Percentiles rank a stretch among this genome's conserved stretches.
These are phyloP conservation scores for Ilyonectria destructans DNA, from an alignment of 2,329 filamentous ascomycete genomes.

Conservation along the genomic window DNA sequence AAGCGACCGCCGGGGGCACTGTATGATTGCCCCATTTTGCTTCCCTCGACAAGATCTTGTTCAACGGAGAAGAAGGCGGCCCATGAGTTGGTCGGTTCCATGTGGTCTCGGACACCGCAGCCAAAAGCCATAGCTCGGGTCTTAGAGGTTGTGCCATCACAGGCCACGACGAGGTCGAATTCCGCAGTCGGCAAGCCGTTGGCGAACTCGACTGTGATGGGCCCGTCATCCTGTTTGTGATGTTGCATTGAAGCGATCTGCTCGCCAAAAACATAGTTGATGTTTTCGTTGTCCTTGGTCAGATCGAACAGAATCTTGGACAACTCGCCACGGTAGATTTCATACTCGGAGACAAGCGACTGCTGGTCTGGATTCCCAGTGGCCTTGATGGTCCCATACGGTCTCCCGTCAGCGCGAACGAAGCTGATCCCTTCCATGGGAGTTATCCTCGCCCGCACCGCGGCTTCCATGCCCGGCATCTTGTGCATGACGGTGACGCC, in stretches of 20 bases:
- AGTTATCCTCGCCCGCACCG: conserved; percentile 49
- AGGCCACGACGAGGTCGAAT: conserved; percentile 66
- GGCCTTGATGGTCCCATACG: conserved; percentile 54
- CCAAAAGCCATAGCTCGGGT: conserved; percentile 63
- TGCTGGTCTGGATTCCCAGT: conserved; percentile 59
- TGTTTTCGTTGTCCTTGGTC: conserved; percentile 47
- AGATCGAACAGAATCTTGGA: conserved; percentile 60
- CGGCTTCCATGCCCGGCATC: conserved; percentile 58
- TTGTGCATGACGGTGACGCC: conserved; percentile 58
- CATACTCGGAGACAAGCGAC: conserved; percentile 64
- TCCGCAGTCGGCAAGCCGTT: conserved; percentile 54
- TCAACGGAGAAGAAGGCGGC: conserved; percentile 60
- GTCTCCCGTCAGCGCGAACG: conserved; percentile 56
- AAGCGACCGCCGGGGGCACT: conserved; percentile 58
- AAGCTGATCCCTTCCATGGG: conserved; percentile 62
- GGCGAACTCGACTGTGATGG: conserved; percentile 59
- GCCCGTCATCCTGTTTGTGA: conserved; percentile 40
- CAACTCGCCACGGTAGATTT: conserved; percentile 68
- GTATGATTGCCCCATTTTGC: conserved; percentile 55
- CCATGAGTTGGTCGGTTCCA: conserved; percentile 57
- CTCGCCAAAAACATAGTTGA: conserved; percentile 54
- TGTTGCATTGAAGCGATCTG: conserved; percentile 56
- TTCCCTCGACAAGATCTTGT: conserved; percentile 57
- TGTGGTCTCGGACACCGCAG: conserved; percentile 57
- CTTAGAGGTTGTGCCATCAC: conserved; percentile 64